Evolutionary conservation across 1,284 basidiomycete genomes (phyloP).

Genomic region (Cutaneotrichosporon dermatis): DNA sequence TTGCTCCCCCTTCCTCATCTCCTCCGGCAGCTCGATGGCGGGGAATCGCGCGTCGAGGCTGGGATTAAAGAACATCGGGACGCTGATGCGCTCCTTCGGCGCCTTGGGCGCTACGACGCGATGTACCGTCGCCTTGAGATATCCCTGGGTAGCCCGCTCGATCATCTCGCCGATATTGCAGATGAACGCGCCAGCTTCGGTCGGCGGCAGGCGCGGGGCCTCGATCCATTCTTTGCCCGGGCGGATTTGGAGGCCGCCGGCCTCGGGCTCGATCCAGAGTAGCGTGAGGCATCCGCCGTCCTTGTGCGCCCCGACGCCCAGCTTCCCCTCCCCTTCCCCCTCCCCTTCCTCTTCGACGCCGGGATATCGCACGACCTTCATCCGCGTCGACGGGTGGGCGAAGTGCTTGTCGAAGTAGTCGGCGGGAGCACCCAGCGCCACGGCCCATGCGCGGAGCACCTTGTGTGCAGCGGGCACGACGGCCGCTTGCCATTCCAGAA

Average conservation of each 20-base stretch:
- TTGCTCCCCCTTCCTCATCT: neutral
- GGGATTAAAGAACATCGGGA: slow-evolving; percentile 21
- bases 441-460: slow-evolving; percentile 18
- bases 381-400: slow-evolving; percentile 8
- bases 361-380: slow-evolving; percentile 22
- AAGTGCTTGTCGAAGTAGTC: slow-evolving; percentile 21
- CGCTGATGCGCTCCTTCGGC: slow-evolving; percentile 10
- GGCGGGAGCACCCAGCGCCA: slow-evolving; percentile 10
- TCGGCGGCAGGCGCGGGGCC: slow-evolving; percentile 54
- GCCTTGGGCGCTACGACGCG: slow-evolving; percentile 10
- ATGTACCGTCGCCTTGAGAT: slow-evolving; percentile 19
- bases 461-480: slow-evolving; percentile 13
- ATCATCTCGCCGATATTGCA: slow-evolving; percentile 62
- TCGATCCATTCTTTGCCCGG: slow-evolving; percentile 58
- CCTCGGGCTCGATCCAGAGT: slow-evolving; percentile 14
- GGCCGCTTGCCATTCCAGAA: slow-evolving; percentile 14
- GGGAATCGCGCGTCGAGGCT: slow-evolving; percentile 15
- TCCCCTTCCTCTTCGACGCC: neutral
- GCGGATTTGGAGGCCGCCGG: slow-evolving; percentile 13
- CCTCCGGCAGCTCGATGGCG: slow-evolving; percentile 3
- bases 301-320: slow-evolving; percentile 20
- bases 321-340: neutral
- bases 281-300: slow-evolving; percentile 19
- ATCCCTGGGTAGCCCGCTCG: slow-evolving; percentile 20
- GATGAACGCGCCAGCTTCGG: slow-evolving; percentile 64